A percentile compares a stretch with the other conserved stretches of the same genome.
phyloP scores from a whole-genome alignment of 164 flowering plant species.

The Nymphaea colorata region DNA sequence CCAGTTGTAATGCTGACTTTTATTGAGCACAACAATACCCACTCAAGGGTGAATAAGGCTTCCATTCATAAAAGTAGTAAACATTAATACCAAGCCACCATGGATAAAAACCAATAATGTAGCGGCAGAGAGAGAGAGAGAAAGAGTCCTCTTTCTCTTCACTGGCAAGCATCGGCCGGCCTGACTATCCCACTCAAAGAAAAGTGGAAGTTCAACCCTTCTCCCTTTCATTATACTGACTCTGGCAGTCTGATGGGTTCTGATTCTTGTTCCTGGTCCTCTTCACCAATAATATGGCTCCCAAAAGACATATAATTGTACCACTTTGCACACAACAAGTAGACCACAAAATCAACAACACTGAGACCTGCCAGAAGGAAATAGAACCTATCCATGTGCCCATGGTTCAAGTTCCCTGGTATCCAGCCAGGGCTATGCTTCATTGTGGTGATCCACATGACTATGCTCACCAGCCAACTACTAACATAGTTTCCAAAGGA shows the following conservation, averaged over 20 bases:
- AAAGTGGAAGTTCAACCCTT: too few species aligned
- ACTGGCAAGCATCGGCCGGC: too few species aligned
- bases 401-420: slow-evolving; percentile 54
- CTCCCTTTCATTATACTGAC: too few species aligned
- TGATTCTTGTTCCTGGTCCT: background rate
- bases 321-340: slow-evolving; percentile 56
- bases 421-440: slow-evolving; percentile 61
- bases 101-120: too few species aligned
- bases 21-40: too few species aligned
- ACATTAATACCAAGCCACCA: too few species aligned
- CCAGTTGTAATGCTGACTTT: too few species aligned
- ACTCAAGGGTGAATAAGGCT: too few species aligned
- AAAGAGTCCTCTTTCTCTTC: too few species aligned
- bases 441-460: slow-evolving; percentile 48
- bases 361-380: slow-evolving; percentile 56
- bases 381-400: slow-evolving; percentile 74
- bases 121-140: too few species aligned
- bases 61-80: too few species aligned
- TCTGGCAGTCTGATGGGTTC: background rate
- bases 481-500: slow-evolving; percentile 82
- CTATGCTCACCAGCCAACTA: slow-evolving; percentile 56
- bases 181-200: too few species aligned
- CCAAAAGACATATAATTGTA: slow-evolving; percentile 27
- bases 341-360: slow-evolving; percentile 42
- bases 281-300: background rate